Evolutionary conservation across 441 rosid genomes (phyloP).

Genomic region (Pelargonium myrrhifolium): DNA sequence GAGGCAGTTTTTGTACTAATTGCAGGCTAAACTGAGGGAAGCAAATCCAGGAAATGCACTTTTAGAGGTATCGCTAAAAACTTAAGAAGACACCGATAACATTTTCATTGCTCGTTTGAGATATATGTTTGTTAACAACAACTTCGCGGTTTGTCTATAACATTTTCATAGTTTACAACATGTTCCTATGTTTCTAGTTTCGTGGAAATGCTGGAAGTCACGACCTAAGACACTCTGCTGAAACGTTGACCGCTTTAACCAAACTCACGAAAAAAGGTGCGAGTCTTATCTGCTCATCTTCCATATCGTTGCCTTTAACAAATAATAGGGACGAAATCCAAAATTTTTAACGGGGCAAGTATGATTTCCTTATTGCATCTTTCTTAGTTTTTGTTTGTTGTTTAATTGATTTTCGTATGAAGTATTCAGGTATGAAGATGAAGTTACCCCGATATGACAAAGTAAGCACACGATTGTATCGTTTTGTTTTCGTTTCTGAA

Average conservation of each 20-base stretch:
- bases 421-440: slow-evolving; percentile 5
- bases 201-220: slow-evolving; percentile 12
- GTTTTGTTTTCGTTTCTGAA: slow-evolving; percentile 3
- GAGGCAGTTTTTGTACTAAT: slow-evolving; percentile 6
- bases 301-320: not conserved
- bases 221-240: not conserved
- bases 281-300: not conserved
- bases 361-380: no score
- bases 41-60: slow-evolving; percentile 70
- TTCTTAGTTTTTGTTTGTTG: not conserved
- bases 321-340: no score
- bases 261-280: not conserved
- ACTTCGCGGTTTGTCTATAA: slow-evolving; percentile 21
- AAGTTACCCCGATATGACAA: slow-evolving; percentile 5
- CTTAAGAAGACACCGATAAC: not conserved
- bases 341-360: no score
- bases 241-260: not conserved
- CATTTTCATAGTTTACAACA: slow-evolving; percentile 53
- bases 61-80: slow-evolving; percentile 49
- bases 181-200: slow-evolving; percentile 5
- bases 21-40: slow-evolving; percentile 73
- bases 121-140: no score
- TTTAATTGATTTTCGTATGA: not conserved
- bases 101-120: no score
- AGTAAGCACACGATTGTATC: slow-evolving; percentile 17